Evolutionary conservation across 1,284 basidiomycete species (phyloP), one percentile per base, ranked within the genome.

Genomic region (Marasmius tenuissimus): DNA sequence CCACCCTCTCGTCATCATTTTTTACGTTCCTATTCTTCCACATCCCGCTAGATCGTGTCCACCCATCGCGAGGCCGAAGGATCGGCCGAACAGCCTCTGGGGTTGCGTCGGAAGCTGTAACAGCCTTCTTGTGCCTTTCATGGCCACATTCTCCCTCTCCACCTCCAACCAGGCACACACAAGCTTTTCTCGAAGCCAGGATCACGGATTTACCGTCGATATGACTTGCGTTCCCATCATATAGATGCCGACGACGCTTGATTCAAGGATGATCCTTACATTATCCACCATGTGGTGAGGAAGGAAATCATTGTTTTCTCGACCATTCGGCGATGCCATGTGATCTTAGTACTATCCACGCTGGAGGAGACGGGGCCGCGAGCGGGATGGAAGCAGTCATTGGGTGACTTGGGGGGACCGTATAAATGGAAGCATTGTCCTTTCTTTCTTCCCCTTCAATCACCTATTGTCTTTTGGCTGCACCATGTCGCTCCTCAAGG

Each of bases 401-500:
- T 47, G 45, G 16, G 16, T 20, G 45, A 20, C 9, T 8, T 47
- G 8, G 45, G 20, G 20, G 45, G 45, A n/a, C n/a, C 45, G 7
- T 20, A 47, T 47, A 47, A 47, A 47, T 47, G 27, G 27, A 47
- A 16, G 45, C 16, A 8, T 16, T n/a, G n/a, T 8, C 16, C 45
- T 8, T n/a, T 47, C n/a, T 47, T 47, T 20, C 16, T 14, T 7
- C 16, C 45, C n/a, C 9, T 47, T 2, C 45, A 47, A 14, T n/a
- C 14, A 6, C 16, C 45, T 20, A 16, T 8, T 27, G 27, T 27
- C 27, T 27, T 27, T 27, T 2, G 27, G 20, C 45, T 16, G 20
- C 34, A 54, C 52, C 33, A 54, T 54, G 52, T 54, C 37, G 34
- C 34, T 54, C 34, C 34, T 54, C 52, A 54, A 54, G 34, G 20